Conservation (phyloP, 2,329 filamentous ascomycete genomes). For the Fusarium caatingaense region DNA sequence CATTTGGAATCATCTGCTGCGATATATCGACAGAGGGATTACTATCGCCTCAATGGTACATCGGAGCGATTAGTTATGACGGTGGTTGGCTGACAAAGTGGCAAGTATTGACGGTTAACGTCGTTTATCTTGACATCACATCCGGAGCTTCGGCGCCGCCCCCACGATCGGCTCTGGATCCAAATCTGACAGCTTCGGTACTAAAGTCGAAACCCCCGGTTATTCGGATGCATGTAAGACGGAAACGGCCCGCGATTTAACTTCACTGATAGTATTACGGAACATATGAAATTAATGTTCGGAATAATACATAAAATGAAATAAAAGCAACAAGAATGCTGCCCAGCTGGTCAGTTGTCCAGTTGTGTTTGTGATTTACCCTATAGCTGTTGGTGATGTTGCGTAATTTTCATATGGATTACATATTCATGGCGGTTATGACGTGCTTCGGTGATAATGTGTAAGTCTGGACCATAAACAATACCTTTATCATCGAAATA, state of each 20-base stretch:
- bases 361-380: neutral
- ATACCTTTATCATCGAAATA: neutral
- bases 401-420: neutral
- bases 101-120: slow-evolving; percentile 27
- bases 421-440: neutral
- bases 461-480: neutral
- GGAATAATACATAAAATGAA: neutral
- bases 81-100: slow-evolving; percentile 37
- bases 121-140: slow-evolving; percentile 42
- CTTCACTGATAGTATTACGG: neutral
- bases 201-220: slow-evolving; percentile 9
- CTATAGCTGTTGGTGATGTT: neutral
- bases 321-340: neutral
- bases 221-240: slow-evolving; percentile 29
- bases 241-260: slow-evolving; percentile 21
- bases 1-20: slow-evolving; percentile 26
- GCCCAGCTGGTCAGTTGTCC: neutral
- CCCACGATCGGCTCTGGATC: slow-evolving; percentile 18
- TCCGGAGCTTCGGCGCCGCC: slow-evolving; percentile 22
- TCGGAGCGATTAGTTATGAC: neutral
- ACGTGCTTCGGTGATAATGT: neutral
- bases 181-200: slow-evolving; percentile 1
- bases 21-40: neutral
- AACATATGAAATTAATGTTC: neutral
- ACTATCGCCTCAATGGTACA: slow-evolving; percentile 3